These are phyloP conservation scores for Epichloe gansuensis DNA, from an alignment of 2,329 filamentous ascomycete species.

Conservation along the genomic window DNA sequence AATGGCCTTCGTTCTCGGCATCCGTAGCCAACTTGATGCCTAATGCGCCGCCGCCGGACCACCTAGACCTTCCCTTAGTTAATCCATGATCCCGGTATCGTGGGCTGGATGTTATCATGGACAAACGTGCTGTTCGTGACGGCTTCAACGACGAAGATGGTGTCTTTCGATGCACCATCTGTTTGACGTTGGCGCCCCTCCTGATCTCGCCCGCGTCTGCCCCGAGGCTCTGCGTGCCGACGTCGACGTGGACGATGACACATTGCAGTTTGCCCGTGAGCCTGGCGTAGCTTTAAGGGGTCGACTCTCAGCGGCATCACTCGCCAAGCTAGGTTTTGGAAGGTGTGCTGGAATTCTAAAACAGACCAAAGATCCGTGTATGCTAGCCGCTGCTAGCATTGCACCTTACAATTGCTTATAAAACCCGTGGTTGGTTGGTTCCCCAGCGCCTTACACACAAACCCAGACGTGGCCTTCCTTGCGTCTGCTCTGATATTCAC, in stretches of 20 bases:
- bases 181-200: slow-evolving; percentile 74
- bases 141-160: slow-evolving; percentile 67
- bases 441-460: too few relatives aligned
- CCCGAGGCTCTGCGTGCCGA: slow-evolving; percentile 67
- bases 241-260: slow-evolving; percentile 63
- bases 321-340: too few relatives aligned
- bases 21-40: slow-evolving; percentile 62
- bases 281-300: slow-evolving; percentile 40
- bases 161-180: slow-evolving; percentile 66
- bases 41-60: slow-evolving; percentile 64
- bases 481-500: too few relatives aligned
- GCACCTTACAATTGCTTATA: too few relatives aligned
- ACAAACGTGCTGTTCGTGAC: slow-evolving; percentile 60
- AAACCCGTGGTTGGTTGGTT: too few relatives aligned
- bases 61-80: slow-evolving; percentile 79
- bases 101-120: slow-evolving; percentile 58
- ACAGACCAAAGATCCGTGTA: too few relatives aligned
- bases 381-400: too few relatives aligned
- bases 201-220: slow-evolving; percentile 74
- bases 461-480: too few relatives aligned
- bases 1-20: slow-evolving; percentile 29
- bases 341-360: too few relatives aligned
- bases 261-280: slow-evolving; percentile 57
- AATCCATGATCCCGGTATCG: slow-evolving; percentile 60
- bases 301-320: too few relatives aligned